phyloP scores from a whole-genome alignment of 169 alveolate species.

The Plasmodium coatneyi region DNA sequence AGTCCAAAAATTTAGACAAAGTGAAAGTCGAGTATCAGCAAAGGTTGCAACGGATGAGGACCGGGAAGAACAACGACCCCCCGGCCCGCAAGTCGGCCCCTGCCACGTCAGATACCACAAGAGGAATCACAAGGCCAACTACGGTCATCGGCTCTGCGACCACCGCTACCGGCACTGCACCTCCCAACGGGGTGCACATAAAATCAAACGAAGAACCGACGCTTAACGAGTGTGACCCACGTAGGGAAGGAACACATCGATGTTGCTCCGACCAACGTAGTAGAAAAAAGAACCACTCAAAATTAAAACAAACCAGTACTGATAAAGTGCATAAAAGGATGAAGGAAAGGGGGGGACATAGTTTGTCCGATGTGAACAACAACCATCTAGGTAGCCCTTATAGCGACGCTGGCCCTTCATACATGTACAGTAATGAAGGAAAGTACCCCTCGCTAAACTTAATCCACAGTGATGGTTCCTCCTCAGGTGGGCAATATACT shows the following conservation, averaged over 20 bases:
- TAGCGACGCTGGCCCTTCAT: neutral
- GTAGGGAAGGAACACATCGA: neutral
- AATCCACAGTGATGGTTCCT: neutral
- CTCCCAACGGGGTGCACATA: neutral
- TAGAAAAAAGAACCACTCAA: neutral
- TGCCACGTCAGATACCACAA: neutral
- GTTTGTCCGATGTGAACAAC: neutral
- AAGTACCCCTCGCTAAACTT: neutral
- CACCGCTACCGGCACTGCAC: too few relatives aligned
- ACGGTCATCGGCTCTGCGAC: neutral
- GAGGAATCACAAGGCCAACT: neutral
- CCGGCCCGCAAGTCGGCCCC: neutral
- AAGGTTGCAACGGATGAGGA: slow-evolving; percentile 52
- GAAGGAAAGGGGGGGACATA: neutral
- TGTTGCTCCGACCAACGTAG: neutral
- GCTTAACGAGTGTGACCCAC: neutral
- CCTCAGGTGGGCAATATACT: neutral
- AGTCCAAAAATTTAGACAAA: slow-evolving; percentile 53
- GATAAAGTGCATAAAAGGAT: neutral
- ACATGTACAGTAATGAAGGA: neutral
- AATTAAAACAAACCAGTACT: neutral
- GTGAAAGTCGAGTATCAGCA: slow-evolving; percentile 48
- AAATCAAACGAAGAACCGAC: neutral
- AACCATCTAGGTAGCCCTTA: neutral
- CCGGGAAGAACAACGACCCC: neutral